These are phyloP conservation scores for Penicillium coprophilum DNA, from an alignment of 495 filamentous ascomycete genomes.

Conservation along the genomic window DNA sequence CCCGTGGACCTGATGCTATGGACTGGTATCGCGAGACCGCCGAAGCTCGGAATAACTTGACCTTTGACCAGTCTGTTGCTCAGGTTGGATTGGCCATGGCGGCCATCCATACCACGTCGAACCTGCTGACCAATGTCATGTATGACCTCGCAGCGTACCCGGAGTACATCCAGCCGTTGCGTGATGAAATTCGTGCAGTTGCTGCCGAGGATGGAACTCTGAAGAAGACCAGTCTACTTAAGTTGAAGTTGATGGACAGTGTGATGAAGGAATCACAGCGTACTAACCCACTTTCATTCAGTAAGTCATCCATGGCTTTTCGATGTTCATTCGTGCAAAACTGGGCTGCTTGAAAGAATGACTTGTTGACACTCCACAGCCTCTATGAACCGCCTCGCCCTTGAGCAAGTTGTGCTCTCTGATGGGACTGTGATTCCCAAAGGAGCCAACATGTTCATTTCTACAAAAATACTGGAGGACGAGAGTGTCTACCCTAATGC, in stretches of 20 bases:
- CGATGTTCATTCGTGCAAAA: not conserved
- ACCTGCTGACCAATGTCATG: constrained; percentile 39
- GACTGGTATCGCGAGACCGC: constrained; percentile 39
- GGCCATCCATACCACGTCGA: constrained; percentile 48
- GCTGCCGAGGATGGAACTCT: constrained; percentile 39
- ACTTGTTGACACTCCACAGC: constrained; percentile 24
- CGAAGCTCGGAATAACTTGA: constrained; percentile 11
- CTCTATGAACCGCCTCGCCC: constrained; percentile 44
- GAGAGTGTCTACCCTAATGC: constrained; percentile 44
- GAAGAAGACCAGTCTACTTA: constrained; percentile 49
- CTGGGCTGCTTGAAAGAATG: not conserved
- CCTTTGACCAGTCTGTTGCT: constrained; percentile 20
- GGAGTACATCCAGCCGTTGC: constrained; percentile 36
- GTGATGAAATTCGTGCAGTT: constrained; percentile 40
- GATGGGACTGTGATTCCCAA: constrained; percentile 38
- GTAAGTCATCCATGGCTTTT: constrained; percentile 27
- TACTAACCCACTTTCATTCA: constrained; percentile 30
- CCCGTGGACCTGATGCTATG: constrained; percentile 31
- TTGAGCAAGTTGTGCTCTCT: constrained; percentile 31
- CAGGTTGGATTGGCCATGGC: constrained; percentile 43
- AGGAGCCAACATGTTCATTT: constrained; percentile 38
- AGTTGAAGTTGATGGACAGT: constrained; percentile 52
- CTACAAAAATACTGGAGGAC: constrained; percentile 35
- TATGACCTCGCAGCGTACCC: constrained; percentile 42
- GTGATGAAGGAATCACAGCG: constrained; percentile 42